Evolutionary conservation across 2,329 filamentous ascomycete genomes (phyloP).

Genomic region (Cercospora janseana): DNA sequence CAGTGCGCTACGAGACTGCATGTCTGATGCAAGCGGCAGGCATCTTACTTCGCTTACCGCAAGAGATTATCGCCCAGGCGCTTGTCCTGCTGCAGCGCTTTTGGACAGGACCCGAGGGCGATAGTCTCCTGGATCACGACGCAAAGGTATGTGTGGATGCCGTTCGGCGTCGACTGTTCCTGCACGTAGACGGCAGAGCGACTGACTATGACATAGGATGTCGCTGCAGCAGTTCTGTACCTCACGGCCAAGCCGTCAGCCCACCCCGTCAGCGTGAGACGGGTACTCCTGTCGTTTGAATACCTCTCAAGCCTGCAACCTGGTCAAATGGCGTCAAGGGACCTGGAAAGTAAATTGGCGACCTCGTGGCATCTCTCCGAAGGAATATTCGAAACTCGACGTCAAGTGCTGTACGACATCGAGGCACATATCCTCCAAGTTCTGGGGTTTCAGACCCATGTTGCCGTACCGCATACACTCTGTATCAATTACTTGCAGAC

Average conservation of each 20-base stretch:
- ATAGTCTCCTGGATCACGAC: conserved; percentile 51
- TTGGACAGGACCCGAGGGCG: conserved; percentile 63
- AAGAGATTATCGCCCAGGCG: conserved; percentile 81
- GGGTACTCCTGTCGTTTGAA: conserved; percentile 78
- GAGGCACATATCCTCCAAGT: conserved; percentile 75
- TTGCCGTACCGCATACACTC: conserved; percentile 79
- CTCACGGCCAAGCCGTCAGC: conserved; percentile 79
- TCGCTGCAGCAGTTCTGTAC: conserved; percentile 78
- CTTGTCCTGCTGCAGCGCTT: conserved; percentile 79
- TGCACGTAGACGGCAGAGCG: neutral
- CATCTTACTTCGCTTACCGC: conserved; percentile 76
- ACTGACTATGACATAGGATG: conserved; percentile 55
- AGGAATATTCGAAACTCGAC: conserved; percentile 64
- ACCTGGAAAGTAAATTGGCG: conserved; percentile 11
- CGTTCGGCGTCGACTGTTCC: neutral
- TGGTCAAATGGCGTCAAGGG: conserved; percentile 43
- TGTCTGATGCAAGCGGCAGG: conserved; percentile 75
- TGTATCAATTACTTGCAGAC: conserved; percentile 91
- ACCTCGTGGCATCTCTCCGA: conserved; percentile 63
- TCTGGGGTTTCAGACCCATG: conserved; percentile 79
- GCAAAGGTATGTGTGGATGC: conserved; percentile 46
- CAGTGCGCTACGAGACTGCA: conserved; percentile 68
- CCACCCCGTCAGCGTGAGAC: conserved; percentile 71
- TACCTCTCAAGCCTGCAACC: conserved; percentile 69
- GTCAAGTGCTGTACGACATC: conserved; percentile 64